These are phyloP conservation scores for Nicotiana attenuata DNA, from an alignment of 257 asterid species.

Conservation along the genomic window DNA sequence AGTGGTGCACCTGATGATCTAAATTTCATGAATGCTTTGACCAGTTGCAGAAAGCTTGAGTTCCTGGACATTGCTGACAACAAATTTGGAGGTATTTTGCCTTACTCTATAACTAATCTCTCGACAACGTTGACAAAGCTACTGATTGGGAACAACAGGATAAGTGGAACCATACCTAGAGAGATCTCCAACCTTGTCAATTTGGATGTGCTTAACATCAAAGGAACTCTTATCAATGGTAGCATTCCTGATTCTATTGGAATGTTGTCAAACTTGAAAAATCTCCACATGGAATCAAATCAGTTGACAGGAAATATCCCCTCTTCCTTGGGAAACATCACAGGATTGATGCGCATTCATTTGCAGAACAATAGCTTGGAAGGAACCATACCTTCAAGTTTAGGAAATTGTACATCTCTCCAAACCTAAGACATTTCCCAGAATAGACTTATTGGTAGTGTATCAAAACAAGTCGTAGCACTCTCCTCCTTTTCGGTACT, in stretches of 20 bases:
- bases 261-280: conserved; percentile 31
- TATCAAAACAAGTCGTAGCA: conserved; percentile 32
- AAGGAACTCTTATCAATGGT: conserved; percentile 26
- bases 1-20: conserved; percentile 27
- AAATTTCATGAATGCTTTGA: conserved; percentile 26
- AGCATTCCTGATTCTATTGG: conserved; percentile 41
- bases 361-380: conserved; percentile 36
- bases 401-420: conserved; percentile 32
- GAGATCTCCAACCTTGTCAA: conserved; percentile 35
- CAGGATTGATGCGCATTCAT: conserved; percentile 19
- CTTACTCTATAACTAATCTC: conserved; percentile 31
- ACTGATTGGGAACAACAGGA: conserved; percentile 25
- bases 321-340: conserved; percentile 34
- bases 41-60: conserved; percentile 35
- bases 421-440: conserved; percentile 23
- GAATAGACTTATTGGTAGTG: conserved; percentile 35
- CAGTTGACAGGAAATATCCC: conserved; percentile 35
- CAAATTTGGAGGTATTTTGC: conserved; percentile 36
- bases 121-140: conserved; percentile 29
- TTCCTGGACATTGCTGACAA: conserved; percentile 26
- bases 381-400: conserved; percentile 38
- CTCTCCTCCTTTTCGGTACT: conserved; percentile 23
- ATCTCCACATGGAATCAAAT: conserved; percentile 28
- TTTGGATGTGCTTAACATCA: conserved; percentile 24
- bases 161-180: conserved; percentile 37